Evolutionary conservation across 768 basidiomycete species (phyloP), one percentile per base, ranked within the genome.

Genomic region (Tricholomella constricta): DNA sequence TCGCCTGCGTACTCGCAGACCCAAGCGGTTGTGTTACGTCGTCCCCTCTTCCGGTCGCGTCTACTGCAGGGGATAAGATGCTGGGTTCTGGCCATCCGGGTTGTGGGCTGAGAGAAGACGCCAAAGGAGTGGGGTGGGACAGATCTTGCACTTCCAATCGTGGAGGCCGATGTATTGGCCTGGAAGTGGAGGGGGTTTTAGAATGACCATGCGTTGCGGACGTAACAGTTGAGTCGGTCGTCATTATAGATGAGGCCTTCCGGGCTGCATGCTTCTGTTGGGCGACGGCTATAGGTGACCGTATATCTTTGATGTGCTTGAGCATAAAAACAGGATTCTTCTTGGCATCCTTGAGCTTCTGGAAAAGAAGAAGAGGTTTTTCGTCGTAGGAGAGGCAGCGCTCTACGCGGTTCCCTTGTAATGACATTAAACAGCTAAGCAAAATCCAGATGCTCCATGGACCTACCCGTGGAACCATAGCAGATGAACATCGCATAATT

Each of bases 401-500:
- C 69, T 99, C 97, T 72, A 86, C 84, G 20, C 87, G 84, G 62
- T 84, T 86, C 53, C 83, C 86, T 89, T 56, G 5, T 20, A 43
- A 36, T 14, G n/a, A 17, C 1, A 40, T n/a, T 11, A 34, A 17
- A 47, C 26, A 53, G 56, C 29, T 35, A 52, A 22, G 43, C 43
- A 22, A 34, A 11, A 32, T 44, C 37, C 29, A 34, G 17, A n/a
- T 45, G 15, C 10, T 27, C 26, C 7, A 10, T 25, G 26, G 65
- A 38, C 82, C 61, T 65, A 94, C 95, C 93, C 47, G 94, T 78
- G 48, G 88, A 87, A 10, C 95, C 96, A 69, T 96, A 98, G 62
- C 96, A 98, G 55, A 99, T 98, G 73, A 99, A 99, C 88, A 99
- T 91, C 25, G 97, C 97, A 74, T 98, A 99, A 63, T 94, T 91